Evolutionary conservation across 2,329 filamentous ascomycete species (phyloP).

Genomic region (Dryadomyces sulphureus): DNA sequence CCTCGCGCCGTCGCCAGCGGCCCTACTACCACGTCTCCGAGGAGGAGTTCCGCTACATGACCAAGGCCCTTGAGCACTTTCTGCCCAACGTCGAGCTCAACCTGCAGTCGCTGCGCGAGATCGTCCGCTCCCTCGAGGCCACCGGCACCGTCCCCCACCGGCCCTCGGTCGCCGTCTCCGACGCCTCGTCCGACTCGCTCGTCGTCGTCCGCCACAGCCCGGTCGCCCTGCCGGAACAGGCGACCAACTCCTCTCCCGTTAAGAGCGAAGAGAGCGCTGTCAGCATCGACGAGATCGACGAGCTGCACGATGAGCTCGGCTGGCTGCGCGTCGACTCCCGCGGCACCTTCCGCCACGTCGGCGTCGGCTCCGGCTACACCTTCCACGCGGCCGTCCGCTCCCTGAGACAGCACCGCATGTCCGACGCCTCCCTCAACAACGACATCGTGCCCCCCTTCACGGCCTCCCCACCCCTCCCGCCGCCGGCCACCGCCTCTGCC

Average conservation of each 20-base stretch:
- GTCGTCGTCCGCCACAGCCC: slow-evolving; percentile 4
- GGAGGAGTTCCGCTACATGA: slow-evolving; percentile 17
- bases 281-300: slow-evolving; percentile 12
- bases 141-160: not conserved
- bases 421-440: slow-evolving; percentile 1
- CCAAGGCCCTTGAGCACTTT: slow-evolving; percentile 15
- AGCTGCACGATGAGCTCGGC: slow-evolving; percentile 12
- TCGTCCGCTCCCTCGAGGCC: slow-evolving; percentile 9
- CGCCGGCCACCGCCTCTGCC: slow-evolving; percentile 9
- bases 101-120: slow-evolving; percentile 11
- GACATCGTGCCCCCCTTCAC: slow-evolving; percentile 11
- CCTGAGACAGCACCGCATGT: slow-evolving; percentile 7
- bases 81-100: slow-evolving; percentile 14
- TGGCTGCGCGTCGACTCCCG: slow-evolving; percentile 13
- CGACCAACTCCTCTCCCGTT: not conserved
- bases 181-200: slow-evolving; percentile 4
- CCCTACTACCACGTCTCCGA: slow-evolving; percentile 17
- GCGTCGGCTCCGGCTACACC: slow-evolving; percentile 13
- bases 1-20: slow-evolving; percentile 15
- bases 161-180: not conserved
- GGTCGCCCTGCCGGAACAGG: not conserved
- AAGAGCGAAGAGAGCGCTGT: slow-evolving; percentile 2
- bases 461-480: slow-evolving; percentile 9
- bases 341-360: slow-evolving; percentile 13
- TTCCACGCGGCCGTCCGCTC: slow-evolving; percentile 15